Conservation (phyloP, 2,329 filamentous ascomycete species). For the Diplodia corticola region DNA sequence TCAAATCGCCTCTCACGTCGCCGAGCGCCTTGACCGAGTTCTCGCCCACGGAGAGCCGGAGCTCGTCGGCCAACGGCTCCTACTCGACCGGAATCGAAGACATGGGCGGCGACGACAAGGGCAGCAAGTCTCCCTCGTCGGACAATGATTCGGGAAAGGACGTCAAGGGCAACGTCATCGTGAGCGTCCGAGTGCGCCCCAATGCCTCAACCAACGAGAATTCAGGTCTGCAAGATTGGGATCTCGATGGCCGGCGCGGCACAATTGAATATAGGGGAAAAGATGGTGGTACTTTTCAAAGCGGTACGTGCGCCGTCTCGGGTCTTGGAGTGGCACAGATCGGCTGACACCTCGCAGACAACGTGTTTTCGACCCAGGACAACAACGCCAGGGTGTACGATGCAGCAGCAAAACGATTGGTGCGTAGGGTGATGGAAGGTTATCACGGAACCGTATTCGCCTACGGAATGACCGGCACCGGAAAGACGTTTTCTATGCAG, state of each 20-base stretch:
- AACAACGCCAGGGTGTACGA: slow-evolving; percentile 96
- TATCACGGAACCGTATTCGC: slow-evolving; percentile 98
- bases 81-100: slow-evolving; percentile 57
- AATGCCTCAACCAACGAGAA: slow-evolving; percentile 68
- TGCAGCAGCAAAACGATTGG: slow-evolving; percentile 86
- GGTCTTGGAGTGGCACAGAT: neutral
- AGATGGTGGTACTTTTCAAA: slow-evolving; percentile 89
- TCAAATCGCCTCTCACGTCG: slow-evolving; percentile 49
- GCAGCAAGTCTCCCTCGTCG: neutral
- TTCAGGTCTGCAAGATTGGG: slow-evolving; percentile 79
- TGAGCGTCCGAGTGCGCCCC: slow-evolving; percentile 90
- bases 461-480: slow-evolving; percentile 98
- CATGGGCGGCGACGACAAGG: slow-evolving; percentile 5
- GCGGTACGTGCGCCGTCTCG: slow-evolving; percentile 61
- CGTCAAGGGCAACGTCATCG: slow-evolving; percentile 89
- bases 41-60: slow-evolving; percentile 77
- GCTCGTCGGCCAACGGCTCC: slow-evolving; percentile 88
- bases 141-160: slow-evolving; percentile 53
- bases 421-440: slow-evolving; percentile 96
- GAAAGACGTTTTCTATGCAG: slow-evolving; percentile 99
- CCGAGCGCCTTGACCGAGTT: slow-evolving; percentile 71
- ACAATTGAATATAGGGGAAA: slow-evolving; percentile 82
- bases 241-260: slow-evolving; percentile 81
- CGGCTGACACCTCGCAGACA: slow-evolving; percentile 61
- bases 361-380: slow-evolving; percentile 92